Conservation (phyloP, 2,329 filamentous ascomycete species). For the Penicillium sp. region DNA sequence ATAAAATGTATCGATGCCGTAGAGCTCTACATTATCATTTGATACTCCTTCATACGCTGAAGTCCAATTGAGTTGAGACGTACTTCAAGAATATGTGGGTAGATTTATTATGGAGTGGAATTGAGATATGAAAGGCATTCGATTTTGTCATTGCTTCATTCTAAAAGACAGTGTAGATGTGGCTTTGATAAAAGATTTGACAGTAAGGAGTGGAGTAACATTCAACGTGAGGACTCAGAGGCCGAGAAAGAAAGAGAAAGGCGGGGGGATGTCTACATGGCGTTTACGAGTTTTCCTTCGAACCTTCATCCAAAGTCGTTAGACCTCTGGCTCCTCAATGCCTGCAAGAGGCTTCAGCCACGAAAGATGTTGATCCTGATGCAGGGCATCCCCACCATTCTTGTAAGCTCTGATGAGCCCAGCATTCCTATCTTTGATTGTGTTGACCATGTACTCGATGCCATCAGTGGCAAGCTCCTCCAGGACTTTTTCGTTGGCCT, state of each 20-base stretch:
- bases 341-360: constrained; percentile 4
- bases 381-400: constrained; percentile 9
- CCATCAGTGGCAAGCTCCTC: constrained; percentile 21
- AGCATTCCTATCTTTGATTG: constrained; percentile 18
- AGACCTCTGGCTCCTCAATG: background rate
- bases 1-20: too few relatives aligned
- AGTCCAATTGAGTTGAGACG: too few relatives aligned
- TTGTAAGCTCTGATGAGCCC: constrained; percentile 16
- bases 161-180: too few relatives aligned
- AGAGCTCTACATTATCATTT: too few relatives aligned
- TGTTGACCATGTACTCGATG: constrained; percentile 22
- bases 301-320: background rate
- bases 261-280: background rate
- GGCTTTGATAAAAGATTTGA: too few relatives aligned
- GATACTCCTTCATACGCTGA: too few relatives aligned
- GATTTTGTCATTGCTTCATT: too few relatives aligned
- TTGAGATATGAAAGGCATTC: too few relatives aligned
- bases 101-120: too few relatives aligned
- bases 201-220: too few relatives aligned
- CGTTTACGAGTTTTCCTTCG: background rate
- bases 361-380: constrained; percentile 14
- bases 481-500: constrained; percentile 18
- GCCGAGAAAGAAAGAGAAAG: background rate
- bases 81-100: too few relatives aligned
- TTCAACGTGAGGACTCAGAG: background rate